These are phyloP conservation scores for Salvia sclarea DNA, from an alignment of 305 asterid genomes.

Conservation along the genomic window DNA sequence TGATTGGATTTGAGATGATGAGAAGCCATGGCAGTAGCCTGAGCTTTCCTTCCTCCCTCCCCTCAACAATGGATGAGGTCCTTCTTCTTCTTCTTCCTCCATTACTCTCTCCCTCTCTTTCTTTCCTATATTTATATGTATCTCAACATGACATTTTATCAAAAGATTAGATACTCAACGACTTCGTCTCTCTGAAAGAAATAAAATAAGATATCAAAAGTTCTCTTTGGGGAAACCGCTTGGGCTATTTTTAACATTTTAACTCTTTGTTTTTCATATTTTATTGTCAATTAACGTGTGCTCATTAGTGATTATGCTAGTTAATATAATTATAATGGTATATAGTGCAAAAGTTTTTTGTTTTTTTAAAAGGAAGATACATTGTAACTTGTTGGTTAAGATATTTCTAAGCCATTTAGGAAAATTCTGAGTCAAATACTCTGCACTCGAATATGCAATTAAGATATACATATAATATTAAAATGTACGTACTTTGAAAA, in stretches of 20 bases:
- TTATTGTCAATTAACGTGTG: too few species aligned
- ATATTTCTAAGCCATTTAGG: too few species aligned
- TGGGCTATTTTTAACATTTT: background rate
- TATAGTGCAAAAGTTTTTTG: too few species aligned
- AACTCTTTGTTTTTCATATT: background rate
- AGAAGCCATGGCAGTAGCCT: conserved; percentile 72
- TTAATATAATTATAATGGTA: too few species aligned
- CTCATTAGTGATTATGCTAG: too few species aligned
- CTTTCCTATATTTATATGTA: background rate
- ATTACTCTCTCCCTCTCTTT: conserved; percentile 16
- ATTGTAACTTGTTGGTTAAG: too few species aligned
- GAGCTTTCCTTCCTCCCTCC: conserved; percentile 39
- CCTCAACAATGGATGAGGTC: conserved; percentile 56
- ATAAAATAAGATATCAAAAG: background rate
- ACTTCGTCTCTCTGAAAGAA: background rate
- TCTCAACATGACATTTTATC: background rate
- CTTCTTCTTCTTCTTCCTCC: conserved; percentile 33
- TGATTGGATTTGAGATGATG: conserved; percentile 68
- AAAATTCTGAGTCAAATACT: too few species aligned
- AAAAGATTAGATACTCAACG: too few species aligned
- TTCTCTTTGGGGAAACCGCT: background rate
- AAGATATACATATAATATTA: too few species aligned
- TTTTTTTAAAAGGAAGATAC: too few species aligned
- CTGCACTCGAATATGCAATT: too few species aligned
- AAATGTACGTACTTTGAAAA: too few species aligned